Base-by-base conservation (phyloP, 73 alveolate genomes). In the Symbiodinium pilosum region DNA sequence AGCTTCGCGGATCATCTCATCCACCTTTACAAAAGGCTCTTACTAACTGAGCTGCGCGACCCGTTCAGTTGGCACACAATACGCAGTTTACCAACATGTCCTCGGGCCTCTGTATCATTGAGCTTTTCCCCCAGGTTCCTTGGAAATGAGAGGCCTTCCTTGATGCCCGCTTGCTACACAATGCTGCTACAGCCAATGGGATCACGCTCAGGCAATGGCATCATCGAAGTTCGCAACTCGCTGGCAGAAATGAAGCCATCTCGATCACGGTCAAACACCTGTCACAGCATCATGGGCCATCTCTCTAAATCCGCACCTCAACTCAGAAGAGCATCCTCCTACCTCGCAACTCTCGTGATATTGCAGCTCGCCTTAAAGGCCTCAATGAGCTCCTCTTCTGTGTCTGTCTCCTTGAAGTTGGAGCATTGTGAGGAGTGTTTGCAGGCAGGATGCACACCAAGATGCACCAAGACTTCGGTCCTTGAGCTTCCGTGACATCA, bases 341-440 rank as follows among this genome's bases (percentile, higher is more conserved):
- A n/a, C n/a, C n/a, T n/a, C n/a, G n/a, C n/a, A n/a, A n/a, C n/a
- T n/a, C n/a, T n/a, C n/a, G n/a, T n/a, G n/a, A n/a, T n/a, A n/a
- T n/a, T n/a, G n/a, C n/a, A n/a, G n/a, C n/a, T n/a, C 6, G 81
- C 81, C 99, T 99, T 99, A 99, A 99, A 99, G 98, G 99, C 99
- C 99, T 99, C 99, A 93, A 99, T 99, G 98, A 99, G 99, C 93
- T 99, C 99, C 98, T 99, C 99, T 94, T 99, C 99, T 81, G 99
- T 99, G 95, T 99, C 99, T 38, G 87, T 77, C 43, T 77, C 87
- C 87, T 77, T 16, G 39, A 8, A 54, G 30, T n/a, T 3, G 81
- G 81, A 64, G 38, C 32, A 64, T 3, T 64, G 30, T 26, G 12
- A 64, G 41, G 81, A 54, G 26, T n/a, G 4, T 9, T 8, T 54